These are phyloP conservation scores for Nevesoporus exiguus DNA, from an alignment of 768 basidiomycete genomes.

Conservation along the genomic window DNA sequence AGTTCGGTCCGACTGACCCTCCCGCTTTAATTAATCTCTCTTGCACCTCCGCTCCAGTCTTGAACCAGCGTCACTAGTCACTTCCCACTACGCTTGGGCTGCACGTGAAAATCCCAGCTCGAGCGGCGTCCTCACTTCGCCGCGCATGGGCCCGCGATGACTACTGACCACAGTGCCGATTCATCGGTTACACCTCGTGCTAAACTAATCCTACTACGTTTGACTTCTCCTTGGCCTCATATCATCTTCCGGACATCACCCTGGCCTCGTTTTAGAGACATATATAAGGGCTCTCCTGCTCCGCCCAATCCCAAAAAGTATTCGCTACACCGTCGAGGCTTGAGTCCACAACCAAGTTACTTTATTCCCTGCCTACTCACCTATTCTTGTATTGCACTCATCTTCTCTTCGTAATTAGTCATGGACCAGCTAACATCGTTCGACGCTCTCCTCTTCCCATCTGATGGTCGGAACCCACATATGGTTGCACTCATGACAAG, in stretches of 20 bases:
- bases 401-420: conserved; percentile 14
- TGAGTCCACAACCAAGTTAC: conserved; percentile 14
- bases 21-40: conserved; percentile 2
- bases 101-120: conserved; percentile 16
- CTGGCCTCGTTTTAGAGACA: conserved; percentile 40
- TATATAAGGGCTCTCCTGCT: conserved; percentile 27
- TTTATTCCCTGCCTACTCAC: conserved; percentile 19
- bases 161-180: conserved; percentile 12
- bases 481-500: conserved; percentile 75
- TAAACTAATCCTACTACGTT: conserved; percentile 25
- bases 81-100: conserved; percentile 1
- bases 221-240: conserved; percentile 23
- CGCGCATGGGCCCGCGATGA: conserved; percentile 6
- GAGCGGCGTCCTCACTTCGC: conserved; percentile 1
- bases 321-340: conserved; percentile 22
- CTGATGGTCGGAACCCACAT: conserved; percentile 72
- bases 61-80: not conserved
- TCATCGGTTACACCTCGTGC: conserved; percentile 37
- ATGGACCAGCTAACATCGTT: conserved; percentile 68
- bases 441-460: conserved; percentile 74
- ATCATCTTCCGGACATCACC: conserved; percentile 28
- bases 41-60: conserved; percentile 2
- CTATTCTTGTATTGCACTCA: conserved; percentile 16
- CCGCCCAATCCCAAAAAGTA: conserved; percentile 15
- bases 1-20: not conserved